A percentile compares a stretch with the other conserved stretches of the same genome.
Conservation (phyloP, 2,329 filamentous ascomycete species). For the Grosmannia penicillata region DNA sequence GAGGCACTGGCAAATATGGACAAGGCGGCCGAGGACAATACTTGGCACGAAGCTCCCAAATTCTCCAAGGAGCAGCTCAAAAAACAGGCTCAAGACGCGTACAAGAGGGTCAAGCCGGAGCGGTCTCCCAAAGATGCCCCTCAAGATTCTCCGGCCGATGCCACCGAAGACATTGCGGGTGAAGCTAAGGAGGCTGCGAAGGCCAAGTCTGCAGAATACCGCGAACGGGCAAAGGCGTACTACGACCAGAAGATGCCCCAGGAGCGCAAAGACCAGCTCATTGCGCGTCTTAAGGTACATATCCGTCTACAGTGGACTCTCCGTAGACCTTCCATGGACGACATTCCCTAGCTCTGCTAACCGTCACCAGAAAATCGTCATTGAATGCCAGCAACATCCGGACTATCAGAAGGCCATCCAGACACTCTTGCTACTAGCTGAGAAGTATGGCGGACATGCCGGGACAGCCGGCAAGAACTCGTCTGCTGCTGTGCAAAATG, state of each 20-base stretch:
- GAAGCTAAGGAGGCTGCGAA: constrained; percentile 38
- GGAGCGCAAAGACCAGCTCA: constrained; percentile 81
- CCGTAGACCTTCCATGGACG: too few species aligned
- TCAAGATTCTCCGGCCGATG: constrained; percentile 32
- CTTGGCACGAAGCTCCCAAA: constrained; percentile 80
- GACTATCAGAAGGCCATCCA: constrained; percentile 90
- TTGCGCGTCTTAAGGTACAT: constrained; percentile 62
- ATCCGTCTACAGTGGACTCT: not conserved
- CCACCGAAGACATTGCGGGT: constrained; percentile 37
- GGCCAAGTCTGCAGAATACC: constrained; percentile 24
- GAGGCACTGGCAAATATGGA: constrained; percentile 69
- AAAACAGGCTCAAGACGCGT: constrained; percentile 49
- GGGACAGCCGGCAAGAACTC: constrained; percentile 49
- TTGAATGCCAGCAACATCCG: constrained; percentile 88
- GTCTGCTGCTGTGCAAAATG: constrained; percentile 55
- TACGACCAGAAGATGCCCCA: constrained; percentile 75
- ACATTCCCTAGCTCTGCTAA: too few species aligned
- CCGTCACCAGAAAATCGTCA: constrained; percentile 66
- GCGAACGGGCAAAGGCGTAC: constrained; percentile 48
- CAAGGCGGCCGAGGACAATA: constrained; percentile 73
- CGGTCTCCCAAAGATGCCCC: constrained; percentile 35
- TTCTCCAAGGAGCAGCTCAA: constrained; percentile 56
- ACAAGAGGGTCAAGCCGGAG: constrained; percentile 33
- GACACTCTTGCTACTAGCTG: constrained; percentile 69
- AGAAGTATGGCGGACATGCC: constrained; percentile 68